Base-by-base conservation (phyloP, 1,284 basidiomycete genomes). In the Coniferiporia sulphurascens region DNA sequence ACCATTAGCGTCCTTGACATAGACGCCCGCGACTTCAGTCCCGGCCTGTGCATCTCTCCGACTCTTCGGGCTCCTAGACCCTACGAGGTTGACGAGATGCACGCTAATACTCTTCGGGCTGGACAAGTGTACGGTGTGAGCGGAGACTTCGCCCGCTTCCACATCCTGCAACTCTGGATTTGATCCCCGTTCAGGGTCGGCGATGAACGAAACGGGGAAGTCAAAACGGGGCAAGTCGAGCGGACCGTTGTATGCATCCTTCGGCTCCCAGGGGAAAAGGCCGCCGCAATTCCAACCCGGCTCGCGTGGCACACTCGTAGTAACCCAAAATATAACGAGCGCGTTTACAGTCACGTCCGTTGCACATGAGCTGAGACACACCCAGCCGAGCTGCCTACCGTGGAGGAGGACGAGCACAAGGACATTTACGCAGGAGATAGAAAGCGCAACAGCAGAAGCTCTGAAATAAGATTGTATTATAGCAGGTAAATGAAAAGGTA, bases 321-420 rank as follows among this genome's bases (percentile, higher is more conserved):
- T 74, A 7, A 76, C 75, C 71, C 72, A 76, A 67, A 74, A 77
- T 17, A 78, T 65, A 1, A 75, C 73, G 21, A 72, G 57, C 6
- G 75, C 74, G 58, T 78, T 78, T 56, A 75, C 56, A 19, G 75
- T 70, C 46, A 77, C 81, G 65, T 84, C 82, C 12, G 69, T 71
- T 4, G 77, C 77, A 63, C 83, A 85, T 58, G 76, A 76, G 12
- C 73, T 75, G 1, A 85, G 71, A 65, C 81, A 83, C 15, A 84
- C 74, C 78, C 78, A 83, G 4, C 75, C 80, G 12, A 80, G 71
- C 65, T 84, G 75, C 36, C 71, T 67, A 5, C 83, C 82, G 45
- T 81, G 68, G 68, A 81, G 67, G 27, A 77, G 44, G 7, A 79
- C 78, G 44, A 85, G 71, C 13, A 83, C 67, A 17, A 75, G 67